Evolutionary conservation across 78 protist genomes (phyloP).

Genomic region (Planoprotostelium fungivorum): DNA sequence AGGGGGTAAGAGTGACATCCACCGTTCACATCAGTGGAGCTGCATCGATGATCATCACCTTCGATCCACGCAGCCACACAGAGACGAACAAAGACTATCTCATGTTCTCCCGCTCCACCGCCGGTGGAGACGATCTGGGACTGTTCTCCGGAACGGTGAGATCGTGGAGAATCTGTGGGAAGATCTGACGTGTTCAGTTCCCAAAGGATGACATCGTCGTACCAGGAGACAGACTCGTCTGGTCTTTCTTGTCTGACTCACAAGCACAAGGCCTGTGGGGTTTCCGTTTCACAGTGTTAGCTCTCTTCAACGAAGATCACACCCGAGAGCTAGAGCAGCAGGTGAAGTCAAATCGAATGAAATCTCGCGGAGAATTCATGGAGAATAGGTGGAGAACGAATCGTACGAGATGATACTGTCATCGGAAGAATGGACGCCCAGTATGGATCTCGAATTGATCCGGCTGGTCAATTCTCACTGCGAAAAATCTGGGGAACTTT

Average conservation of each 20-base stretch:
- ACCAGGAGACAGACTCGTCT: slow-evolving; percentile 43
- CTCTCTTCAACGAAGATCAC: slow-evolving; percentile 39
- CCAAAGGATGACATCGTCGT: slow-evolving; percentile 27
- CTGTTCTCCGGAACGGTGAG: slow-evolving; percentile 37
- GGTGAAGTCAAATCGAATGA: not conserved
- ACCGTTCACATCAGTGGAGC: slow-evolving; percentile 26
- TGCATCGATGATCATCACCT: slow-evolving; percentile 18
- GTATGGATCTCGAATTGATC: slow-evolving; percentile 39
- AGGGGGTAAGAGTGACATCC: slow-evolving; percentile 33
- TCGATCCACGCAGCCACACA: slow-evolving; percentile 46
- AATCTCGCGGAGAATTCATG: not conserved
- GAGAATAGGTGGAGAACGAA: not conserved
- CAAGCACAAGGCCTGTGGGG: slow-evolving; percentile 52
- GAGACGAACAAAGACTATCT: slow-evolving; percentile 52
- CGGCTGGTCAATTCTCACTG: slow-evolving; percentile 36
- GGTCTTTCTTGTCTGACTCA: slow-evolving; percentile 58
- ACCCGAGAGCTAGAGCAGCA: not conserved
- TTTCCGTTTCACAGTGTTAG: slow-evolving; percentile 37
- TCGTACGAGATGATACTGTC: not conserved
- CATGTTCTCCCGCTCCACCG: slow-evolving; percentile 38
- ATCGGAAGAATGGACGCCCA: slow-evolving; percentile 24
- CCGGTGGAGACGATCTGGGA: slow-evolving; percentile 60
- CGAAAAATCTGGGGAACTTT: slow-evolving; percentile 16
- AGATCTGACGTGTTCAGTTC: slow-evolving; percentile 5
- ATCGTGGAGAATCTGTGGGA: not conserved